Evolutionary conservation across 805 yeast species (phyloP), one percentile per base, ranked within the genome.

Genomic region (Candida stauntonica): DNA sequence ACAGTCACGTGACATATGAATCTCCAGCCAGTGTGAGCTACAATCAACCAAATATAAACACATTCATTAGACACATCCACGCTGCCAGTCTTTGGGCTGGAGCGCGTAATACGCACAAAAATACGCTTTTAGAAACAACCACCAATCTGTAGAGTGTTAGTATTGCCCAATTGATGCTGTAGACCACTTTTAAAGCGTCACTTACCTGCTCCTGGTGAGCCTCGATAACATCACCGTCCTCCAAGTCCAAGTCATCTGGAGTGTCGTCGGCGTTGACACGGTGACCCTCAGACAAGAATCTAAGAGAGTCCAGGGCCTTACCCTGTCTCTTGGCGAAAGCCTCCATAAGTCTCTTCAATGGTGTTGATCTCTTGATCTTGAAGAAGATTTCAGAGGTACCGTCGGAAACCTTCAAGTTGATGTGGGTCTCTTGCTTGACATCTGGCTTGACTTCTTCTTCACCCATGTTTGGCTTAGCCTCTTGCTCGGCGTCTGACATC

Each of bases 241-340:
- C 95, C 77, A 93, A 79, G 36, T 87, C 98, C 55, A 93, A 73
- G 47, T 79, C 86, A 29, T 85, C 95, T 6, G 99, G 98, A 5
- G 99, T 93, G 54, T 86, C 87, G 43, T 83, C 89, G 8, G 89
- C 84, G 47, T 75, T 72, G 44, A 93, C 80, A 58, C 98, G 79
- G 51, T 87, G 84, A 47, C 99, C 99, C 50, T 93, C 99, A 59
- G 81, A 81, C 57, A 93, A 70, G 62, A 93, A 93, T 63, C 98
- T 79, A 61, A 93, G 69, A 36, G 91, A 77, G 51, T 75, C 78
- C 58, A 83, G 67, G 48, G 83, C 79, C 62, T 91, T 91, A 31
- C 98, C 98, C 59, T 91, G 96, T 71, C 99, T 85, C 67, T 89
- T 89, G 62, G 98, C 94, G 63, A 91, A 93, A 11, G 97, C 96